Evolutionary conservation across 148 eudicot genomes (phyloP).

Genomic region (Spergularia bocconei): DNA sequence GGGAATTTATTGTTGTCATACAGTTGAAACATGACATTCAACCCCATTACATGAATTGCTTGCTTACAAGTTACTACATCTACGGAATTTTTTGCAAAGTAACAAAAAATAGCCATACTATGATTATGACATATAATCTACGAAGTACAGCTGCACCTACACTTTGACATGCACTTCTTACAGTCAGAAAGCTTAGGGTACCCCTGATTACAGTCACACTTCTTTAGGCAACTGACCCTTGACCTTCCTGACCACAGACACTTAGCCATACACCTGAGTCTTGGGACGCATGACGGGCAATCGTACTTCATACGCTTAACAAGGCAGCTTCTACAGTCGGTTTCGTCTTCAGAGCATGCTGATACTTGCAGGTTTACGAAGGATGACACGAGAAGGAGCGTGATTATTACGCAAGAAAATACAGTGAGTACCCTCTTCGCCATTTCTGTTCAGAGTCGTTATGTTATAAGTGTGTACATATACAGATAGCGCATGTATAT

Average conservation of each 20-base stretch:
- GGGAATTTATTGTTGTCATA: neutral
- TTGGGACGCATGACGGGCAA: slow-evolving; percentile 57
- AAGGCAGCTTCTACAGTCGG: slow-evolving; percentile 53
- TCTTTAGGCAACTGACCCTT: slow-evolving; percentile 40
- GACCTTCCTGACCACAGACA: slow-evolving; percentile 61
- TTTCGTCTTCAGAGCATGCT: slow-evolving; percentile 46
- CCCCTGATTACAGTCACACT: slow-evolving; percentile 54
- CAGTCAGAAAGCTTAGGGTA: slow-evolving; percentile 66
- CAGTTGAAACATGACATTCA: neutral
- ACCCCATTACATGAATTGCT: neutral
- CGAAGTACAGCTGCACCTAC: slow-evolving; percentile 63
- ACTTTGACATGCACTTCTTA: slow-evolving; percentile 65
- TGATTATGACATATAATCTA: slow-evolving; percentile 2
- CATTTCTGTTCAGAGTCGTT: neutral
- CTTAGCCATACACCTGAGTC: slow-evolving; percentile 68
- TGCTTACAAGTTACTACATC: too few relatives aligned
- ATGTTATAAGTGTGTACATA: neutral
- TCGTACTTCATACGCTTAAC: slow-evolving; percentile 42
- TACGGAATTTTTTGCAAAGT: neutral
- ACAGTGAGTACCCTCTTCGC: neutral
- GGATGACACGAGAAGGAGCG: slow-evolving; percentile 33
- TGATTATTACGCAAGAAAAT: neutral
- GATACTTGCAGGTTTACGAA: slow-evolving; percentile 14
- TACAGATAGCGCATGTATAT: neutral
- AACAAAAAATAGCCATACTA: neutral